Evolutionary conservation across 768 basidiomycete species (phyloP), one percentile per base, ranked within the genome.

Genomic region (Termitomyces sp.): DNA sequence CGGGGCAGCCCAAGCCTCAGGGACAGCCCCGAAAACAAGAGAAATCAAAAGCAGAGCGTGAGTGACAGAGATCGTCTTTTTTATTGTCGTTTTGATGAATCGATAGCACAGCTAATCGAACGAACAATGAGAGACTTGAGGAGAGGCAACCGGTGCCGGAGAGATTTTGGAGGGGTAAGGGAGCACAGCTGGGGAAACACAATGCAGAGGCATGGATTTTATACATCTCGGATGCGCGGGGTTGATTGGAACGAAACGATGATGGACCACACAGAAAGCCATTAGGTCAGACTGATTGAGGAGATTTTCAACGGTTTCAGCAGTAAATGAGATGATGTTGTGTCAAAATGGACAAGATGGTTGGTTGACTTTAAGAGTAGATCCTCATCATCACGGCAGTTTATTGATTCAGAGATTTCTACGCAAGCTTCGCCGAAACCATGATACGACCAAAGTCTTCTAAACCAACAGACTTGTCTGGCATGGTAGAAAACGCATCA

Each of bases 401-500:
- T 23, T 23, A 23, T 23, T 23, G 23, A 23, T 1, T 23, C 23
- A 23, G 23, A 23, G 23, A 23, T 23, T 23, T 1, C 23, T 23
- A 23, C 23, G 23, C 23, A 43, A 90, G 70, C 66, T 77, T 82
- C 7, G 88, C 81, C 1, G 77, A 68, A 28, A 85, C 69, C 85
- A 93, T 91, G 84, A 94, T 91, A 23, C 75, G 74, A 63, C 85
- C 82, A 65, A 94, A 94, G 69, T 93, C 89, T 14, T 74, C 70
- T 36, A 92, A 75, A 57, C 71, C 72, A 76, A 93, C 79, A 3
- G 88, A 81, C 67, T 84, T 85, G 70, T 93, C 91, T 0, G 81
- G 73, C 0, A 83, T 80, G 0, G 81, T 83, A 1, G 91, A 89
- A 67, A 91, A 93, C 54, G 79, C 78, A n/a, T 82, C 79, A 1